Evolutionary conservation across 371 early-diverging fungal genomes (phyloP), one percentile per base, ranked within the genome.

Genomic region (Funneliformis caledonium): DNA sequence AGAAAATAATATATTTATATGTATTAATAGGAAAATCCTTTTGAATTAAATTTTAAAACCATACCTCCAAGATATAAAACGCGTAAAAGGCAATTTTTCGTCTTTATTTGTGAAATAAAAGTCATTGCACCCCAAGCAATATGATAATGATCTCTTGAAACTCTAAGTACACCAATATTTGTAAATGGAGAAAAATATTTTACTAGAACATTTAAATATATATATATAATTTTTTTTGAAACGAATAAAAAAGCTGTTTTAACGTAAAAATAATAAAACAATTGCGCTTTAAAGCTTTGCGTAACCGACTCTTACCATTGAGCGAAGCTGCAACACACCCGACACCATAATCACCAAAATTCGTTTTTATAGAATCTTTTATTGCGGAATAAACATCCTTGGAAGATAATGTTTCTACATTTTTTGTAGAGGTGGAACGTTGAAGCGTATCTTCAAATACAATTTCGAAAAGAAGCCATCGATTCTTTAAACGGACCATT

Each of bases 401-500:
- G 47, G 77, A 37, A n/a, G 77, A 45, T 47, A 77, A 22, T 1
- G 22, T 12, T 64, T 64, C 50, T 10, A 4, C 0, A 9, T 22
- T 50, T 73, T 8, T 3, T 69, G 31, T 2, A 12, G 26, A 14
- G 14, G 59, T 14, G 43, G 31, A 33, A 64, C 42, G 9, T 42
- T 83, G 75, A 64, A 73, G 43, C 33, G 65, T 76, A 31, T 76
- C 52, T 64, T 81, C 81, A n/a, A 78, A 72, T 69, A 82, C 75
- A 5, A 87, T 14, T 75, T 86, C 84, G 83, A 89, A 87, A 62
- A 88, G 84, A 45, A 91, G 82, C 74, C 88, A 91, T 67, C 90
- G 86, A 82, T 89, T 87, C 83, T 90, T 91, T 77, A 89, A 85
- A 72, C 91, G 84, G 67, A 90, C 88, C 89, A 88, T 89, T 37